Evolutionary conservation across 257 asterid genomes (phyloP).

Genomic region (Solanum chmielewskii): DNA sequence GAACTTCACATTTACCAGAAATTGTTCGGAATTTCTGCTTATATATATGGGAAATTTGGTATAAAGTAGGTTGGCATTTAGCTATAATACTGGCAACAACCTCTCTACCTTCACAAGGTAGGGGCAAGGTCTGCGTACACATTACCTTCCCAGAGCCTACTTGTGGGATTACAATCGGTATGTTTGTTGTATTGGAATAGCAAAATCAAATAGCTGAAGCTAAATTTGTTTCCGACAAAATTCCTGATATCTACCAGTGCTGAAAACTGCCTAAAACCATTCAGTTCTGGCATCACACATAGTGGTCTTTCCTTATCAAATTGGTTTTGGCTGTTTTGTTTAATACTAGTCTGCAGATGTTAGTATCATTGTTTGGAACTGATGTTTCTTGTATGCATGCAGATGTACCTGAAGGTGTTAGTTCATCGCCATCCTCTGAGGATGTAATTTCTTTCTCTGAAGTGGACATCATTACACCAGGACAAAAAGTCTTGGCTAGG

Average conservation of each 20-base stretch:
- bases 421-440: conserved; percentile 30
- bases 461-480: conserved; percentile 83
- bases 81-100: not conserved
- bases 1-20: not conserved
- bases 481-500: conserved; percentile 80
- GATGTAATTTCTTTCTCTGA: conserved; percentile 71
- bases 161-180: not conserved
- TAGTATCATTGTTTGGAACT: not conserved
- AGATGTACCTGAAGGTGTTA: conserved; percentile 25
- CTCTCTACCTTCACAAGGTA: not conserved
- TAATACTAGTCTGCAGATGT: not conserved
- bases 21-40: not conserved
- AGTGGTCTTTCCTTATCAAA: not conserved
- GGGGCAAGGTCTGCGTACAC: not conserved
- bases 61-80: not conserved
- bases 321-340: not conserved
- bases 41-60: not conserved
- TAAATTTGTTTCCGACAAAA: not conserved
- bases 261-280: not conserved
- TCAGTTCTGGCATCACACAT: not conserved
- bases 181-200: not conserved
- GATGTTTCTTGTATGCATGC: conserved; percentile 16
- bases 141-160: not conserved
- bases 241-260: not conserved
- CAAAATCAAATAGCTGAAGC: not conserved